phyloP scores from a whole-genome alignment of 768 basidiomycete species.

The Psilocybe cyanescens region DNA sequence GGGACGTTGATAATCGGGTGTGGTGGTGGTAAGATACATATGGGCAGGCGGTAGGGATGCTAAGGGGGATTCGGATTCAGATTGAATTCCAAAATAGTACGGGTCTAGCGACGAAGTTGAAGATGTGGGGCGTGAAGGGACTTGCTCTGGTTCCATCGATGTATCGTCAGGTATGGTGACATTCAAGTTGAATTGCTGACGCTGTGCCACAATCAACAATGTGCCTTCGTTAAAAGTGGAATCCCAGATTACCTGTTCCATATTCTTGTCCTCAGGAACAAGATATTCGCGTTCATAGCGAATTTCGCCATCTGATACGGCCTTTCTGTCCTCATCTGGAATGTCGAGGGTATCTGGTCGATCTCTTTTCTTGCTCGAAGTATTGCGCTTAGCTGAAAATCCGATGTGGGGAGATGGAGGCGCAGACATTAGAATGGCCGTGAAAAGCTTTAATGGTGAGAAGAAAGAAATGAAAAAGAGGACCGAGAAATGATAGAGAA shows the following conservation, averaged over 20 bases:
- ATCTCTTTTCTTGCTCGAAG: conserved; percentile 48
- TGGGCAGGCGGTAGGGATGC: conserved; percentile 51
- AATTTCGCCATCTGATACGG: conserved; percentile 42
- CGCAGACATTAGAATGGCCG: conserved; percentile 42
- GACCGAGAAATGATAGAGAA: conserved; percentile 24
- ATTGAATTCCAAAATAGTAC: conserved; percentile 81
- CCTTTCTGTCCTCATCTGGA: conserved; percentile 37
- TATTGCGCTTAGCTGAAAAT: conserved; percentile 35
- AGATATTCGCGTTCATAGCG: conserved; percentile 39
- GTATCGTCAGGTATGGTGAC: conserved; percentile 46
- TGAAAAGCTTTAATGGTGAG: conserved; percentile 18
- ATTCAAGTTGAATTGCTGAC: conserved; percentile 50
- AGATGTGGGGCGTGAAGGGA: conserved; percentile 68
- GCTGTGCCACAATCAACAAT: conserved; percentile 21
- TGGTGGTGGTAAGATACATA: conserved; percentile 51
- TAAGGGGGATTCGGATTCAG: conserved; percentile 69
- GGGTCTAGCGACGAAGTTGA: conserved; percentile 85
- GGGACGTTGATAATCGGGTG: conserved; percentile 59
- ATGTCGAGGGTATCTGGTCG: conserved; percentile 58
- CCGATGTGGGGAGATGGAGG: conserved; percentile 43
- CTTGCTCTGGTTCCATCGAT: conserved; percentile 42
- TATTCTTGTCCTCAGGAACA: conserved; percentile 19
- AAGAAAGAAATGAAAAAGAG: conserved; percentile 16
- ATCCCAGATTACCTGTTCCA: conserved; percentile 26
- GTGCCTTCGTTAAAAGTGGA: conserved; percentile 20